These are phyloP conservation scores for Stropharia rugosoannulata DNA, from an alignment of 768 basidiomycete genomes.

Conservation along the genomic window DNA sequence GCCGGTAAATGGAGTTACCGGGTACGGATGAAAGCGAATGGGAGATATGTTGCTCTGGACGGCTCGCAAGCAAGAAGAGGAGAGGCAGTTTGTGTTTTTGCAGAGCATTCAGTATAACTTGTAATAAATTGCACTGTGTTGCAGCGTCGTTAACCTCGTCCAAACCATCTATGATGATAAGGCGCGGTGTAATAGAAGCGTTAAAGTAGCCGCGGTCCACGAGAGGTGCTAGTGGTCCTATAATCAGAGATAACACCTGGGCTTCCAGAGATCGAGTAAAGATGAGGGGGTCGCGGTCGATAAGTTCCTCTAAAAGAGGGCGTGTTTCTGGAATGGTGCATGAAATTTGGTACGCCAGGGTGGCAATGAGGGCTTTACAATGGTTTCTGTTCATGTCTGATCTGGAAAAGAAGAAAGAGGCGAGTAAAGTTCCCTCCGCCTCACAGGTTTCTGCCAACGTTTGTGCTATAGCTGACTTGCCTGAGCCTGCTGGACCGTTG, in stretches of 20 bases:
- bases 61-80: conserved; percentile 13
- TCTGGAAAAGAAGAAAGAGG: conserved; percentile 15
- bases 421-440: background rate
- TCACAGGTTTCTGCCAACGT: conserved; percentile 8
- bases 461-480: conserved; percentile 16
- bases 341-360: conserved; percentile 13
- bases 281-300: conserved; percentile 10
- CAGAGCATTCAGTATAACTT: background rate
- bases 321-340: conserved; percentile 2
- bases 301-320: background rate
- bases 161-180: conserved; percentile 16
- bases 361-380: conserved; percentile 7
- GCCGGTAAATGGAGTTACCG: background rate
- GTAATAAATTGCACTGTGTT: conserved; percentile 7
- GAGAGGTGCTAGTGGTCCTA: conserved; percentile 6
- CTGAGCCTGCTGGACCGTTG: conserved; percentile 14
- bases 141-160: conserved; percentile 11
- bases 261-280: conserved; percentile 5
- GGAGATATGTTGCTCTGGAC: conserved; percentile 11
- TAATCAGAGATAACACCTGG: conserved; percentile 10
- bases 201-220: background rate
- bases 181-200: background rate
- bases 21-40: background rate
- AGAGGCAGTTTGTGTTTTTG: background rate
- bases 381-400: conserved; percentile 5